These are phyloP conservation scores for Pogostemon cablin DNA, from an alignment of 257 asterid species.

Conservation along the genomic window DNA sequence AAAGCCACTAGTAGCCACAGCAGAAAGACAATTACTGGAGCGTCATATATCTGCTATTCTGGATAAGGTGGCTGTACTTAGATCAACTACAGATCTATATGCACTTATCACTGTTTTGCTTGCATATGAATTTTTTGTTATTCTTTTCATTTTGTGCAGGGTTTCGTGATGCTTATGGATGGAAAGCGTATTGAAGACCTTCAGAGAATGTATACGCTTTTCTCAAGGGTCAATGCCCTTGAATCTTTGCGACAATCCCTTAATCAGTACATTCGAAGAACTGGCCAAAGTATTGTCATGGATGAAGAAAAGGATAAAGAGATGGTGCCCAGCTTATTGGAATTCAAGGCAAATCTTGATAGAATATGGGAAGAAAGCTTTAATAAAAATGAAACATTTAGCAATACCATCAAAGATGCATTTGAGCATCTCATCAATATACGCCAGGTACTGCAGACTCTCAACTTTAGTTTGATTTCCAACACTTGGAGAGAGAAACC, in stretches of 20 bases:
- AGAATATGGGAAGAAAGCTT: conserved; percentile 92
- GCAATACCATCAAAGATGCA: conserved; percentile 93
- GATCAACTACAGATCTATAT: background rate
- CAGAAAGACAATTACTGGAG: conserved; percentile 86
- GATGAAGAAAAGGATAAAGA: conserved; percentile 99
- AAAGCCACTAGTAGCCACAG: conserved; percentile 83
- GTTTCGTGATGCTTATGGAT: conserved; percentile 81
- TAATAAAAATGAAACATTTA: conserved; percentile 78
- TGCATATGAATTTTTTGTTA: conserved; percentile 15
- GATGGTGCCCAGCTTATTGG: conserved; percentile 87
- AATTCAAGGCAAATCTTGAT: conserved; percentile 86
- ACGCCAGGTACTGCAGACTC: conserved; percentile 68
- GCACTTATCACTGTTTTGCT: conserved; percentile 17
- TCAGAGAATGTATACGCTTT: conserved; percentile 78
- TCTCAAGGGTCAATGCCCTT: conserved; percentile 75
- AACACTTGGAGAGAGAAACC: too few relatives aligned
- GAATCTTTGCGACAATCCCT: conserved; percentile 84
- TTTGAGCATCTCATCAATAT: conserved; percentile 94
- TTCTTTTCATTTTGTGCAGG: conserved; percentile 52
- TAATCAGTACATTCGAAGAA: conserved; percentile 76
- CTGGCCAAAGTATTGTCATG: conserved; percentile 88
- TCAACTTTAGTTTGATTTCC: conserved; percentile 13
- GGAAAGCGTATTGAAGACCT: conserved; percentile 91
- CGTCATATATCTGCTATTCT: conserved; percentile 79
- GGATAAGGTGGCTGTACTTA: conserved; percentile 67